These are phyloP conservation scores for Colletotrichum sp. DNA, from an alignment of 2,329 filamentous ascomycete species.

Conservation along the genomic window DNA sequence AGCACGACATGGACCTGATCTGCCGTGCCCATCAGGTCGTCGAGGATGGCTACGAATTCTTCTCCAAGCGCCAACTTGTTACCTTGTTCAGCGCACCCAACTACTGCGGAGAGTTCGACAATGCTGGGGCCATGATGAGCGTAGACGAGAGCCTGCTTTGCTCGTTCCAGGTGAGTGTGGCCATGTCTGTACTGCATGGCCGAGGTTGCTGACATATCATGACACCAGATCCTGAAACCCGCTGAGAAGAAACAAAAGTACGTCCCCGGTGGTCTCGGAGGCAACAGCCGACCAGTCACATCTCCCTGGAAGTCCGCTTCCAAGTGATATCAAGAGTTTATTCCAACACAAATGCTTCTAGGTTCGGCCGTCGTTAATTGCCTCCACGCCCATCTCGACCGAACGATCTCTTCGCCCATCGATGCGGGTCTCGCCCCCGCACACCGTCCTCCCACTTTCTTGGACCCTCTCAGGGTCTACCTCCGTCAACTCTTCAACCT, in stretches of 20 bases:
- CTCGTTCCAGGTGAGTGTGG: conserved; percentile 85
- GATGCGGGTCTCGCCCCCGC: background rate
- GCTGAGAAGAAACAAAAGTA: conserved; percentile 99
- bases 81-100: conserved; percentile 98
- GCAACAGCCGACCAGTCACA: conserved; percentile 69
- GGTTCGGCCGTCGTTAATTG: conserved; percentile 92
- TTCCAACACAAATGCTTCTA: conserved; percentile 80
- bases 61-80: conserved; percentile 96
- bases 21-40: conserved; percentile 99
- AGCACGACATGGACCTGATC: conserved; percentile 99
- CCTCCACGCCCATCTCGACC: conserved; percentile 21
- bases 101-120: conserved; percentile 99
- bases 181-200: background rate
- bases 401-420: background rate
- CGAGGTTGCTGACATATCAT: conserved; percentile 7
- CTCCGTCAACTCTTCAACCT: conserved; percentile 17
- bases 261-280: conserved; percentile 77
- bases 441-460: conserved; percentile 8
- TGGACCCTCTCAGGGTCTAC: background rate
- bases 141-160: conserved; percentile 98
- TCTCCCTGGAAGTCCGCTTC: conserved; percentile 70
- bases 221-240: conserved; percentile 88
- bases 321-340: conserved; percentile 72
- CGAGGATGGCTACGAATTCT: conserved; percentile 99
- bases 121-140: conserved; percentile 99